A percentile compares a stretch with the other conserved stretches of the same genome.
phyloP scores from a whole-genome alignment of 805 yeast species.

The Yamadazyma kitorensis region DNA sequence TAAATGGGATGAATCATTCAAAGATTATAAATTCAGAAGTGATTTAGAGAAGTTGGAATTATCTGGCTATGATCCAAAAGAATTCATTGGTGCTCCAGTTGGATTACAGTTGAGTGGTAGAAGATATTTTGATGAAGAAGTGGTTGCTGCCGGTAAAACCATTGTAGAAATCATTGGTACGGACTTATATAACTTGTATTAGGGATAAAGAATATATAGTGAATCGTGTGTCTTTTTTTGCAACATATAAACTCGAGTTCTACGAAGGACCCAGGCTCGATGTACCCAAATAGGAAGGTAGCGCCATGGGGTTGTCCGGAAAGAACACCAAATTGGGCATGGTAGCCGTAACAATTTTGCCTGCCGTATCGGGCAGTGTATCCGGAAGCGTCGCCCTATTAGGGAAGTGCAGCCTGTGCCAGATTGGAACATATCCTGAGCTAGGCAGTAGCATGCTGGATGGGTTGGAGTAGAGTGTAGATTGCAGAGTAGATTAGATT shows the following conservation, averaged over 20 bases:
- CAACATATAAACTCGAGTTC: too few species aligned
- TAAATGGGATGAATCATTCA: slow-evolving; percentile 37
- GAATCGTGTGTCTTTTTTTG: too few species aligned
- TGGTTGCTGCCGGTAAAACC: slow-evolving; percentile 46
- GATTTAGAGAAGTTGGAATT: slow-evolving; percentile 49
- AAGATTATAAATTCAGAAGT: slow-evolving; percentile 39
- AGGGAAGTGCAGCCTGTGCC: too few species aligned
- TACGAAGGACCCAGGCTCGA: background rate
- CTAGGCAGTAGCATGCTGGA: too few species aligned
- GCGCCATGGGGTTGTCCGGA: too few species aligned
- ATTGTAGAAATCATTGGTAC: slow-evolving; percentile 34
- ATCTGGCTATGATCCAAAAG: slow-evolving; percentile 44
- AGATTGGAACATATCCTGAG: too few species aligned
- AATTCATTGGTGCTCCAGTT: slow-evolving; percentile 53
- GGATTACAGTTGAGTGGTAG: slow-evolving; percentile 52
- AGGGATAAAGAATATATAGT: background rate
- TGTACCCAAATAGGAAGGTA: background rate
- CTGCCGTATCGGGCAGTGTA: too few species aligned
- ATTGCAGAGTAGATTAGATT: too few species aligned
- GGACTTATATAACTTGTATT: slow-evolving; percentile 17
- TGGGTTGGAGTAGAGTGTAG: too few species aligned
- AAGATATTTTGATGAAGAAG: slow-evolving; percentile 57
- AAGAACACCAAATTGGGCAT: too few species aligned
- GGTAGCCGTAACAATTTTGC: too few species aligned
- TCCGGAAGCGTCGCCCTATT: too few species aligned